A percentile compares a stretch with the other conserved stretches of the same genome.
These are phyloP conservation scores for Dactylorhiza incarnata DNA, from an alignment of 106 monocot genomes.

Conservation along the genomic window DNA sequence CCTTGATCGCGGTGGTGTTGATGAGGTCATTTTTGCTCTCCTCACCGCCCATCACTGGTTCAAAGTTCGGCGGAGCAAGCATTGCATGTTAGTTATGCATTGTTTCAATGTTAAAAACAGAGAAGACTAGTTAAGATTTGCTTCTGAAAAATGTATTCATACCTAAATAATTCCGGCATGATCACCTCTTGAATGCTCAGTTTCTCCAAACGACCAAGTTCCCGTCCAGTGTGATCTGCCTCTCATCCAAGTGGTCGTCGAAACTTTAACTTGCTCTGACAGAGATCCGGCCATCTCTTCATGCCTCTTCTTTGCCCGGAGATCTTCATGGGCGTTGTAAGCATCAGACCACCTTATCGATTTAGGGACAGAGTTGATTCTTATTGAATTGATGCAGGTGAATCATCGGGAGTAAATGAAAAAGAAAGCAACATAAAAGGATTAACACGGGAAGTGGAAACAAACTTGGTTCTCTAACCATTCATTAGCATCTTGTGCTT, in stretches of 20 bases:
- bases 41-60: constrained; percentile 49
- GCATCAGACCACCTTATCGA: constrained; percentile 81
- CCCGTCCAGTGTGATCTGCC: constrained; percentile 95
- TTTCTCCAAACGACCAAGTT: constrained; percentile 49
- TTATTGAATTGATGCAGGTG: too few species aligned
- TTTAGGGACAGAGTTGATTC: constrained; percentile 77
- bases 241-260: constrained; percentile 85
- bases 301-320: constrained; percentile 40
- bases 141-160: background rate
- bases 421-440: too few species aligned
- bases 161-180: constrained; percentile 98
- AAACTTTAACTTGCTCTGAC: constrained; percentile 23
- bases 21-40: constrained; percentile 20
- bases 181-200: constrained; percentile 72
- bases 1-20: constrained; percentile 49
- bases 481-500: too few species aligned
- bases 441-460: too few species aligned
- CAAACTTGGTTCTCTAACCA: too few species aligned
- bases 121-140: background rate
- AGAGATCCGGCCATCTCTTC: constrained; percentile 15
- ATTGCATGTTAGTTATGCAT: constrained; percentile 43
- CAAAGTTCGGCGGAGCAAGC: constrained; percentile 79
- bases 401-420: too few species aligned
- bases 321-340: constrained; percentile 81
- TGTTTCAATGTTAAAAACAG: background rate